Base-by-base conservation (phyloP, 371 early-diverging fungal genomes). In the Dipsacomyces acuminosporus region DNA sequence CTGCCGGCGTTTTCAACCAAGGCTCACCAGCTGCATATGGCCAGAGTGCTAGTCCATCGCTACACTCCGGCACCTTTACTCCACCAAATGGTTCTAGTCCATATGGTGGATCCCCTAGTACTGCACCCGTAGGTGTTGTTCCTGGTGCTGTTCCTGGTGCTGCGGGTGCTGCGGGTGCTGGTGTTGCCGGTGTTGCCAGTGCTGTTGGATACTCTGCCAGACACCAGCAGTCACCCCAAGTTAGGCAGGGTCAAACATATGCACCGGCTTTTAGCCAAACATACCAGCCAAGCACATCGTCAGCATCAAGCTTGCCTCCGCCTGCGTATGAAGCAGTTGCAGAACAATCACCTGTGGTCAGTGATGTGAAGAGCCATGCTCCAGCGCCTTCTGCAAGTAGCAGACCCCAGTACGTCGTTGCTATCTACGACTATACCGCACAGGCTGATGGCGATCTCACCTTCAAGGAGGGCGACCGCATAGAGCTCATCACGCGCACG, bases 341-440 rank as follows among this genome's bases (percentile, higher is more conserved):
- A 8, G 33, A 4, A 8, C 8, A 51, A 18, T 5, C 51, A 51
- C 45, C 51, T 7, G 14, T 54, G 4, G 40, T 43, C 7, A 5
- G 14, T 41, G 42, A 38, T 15, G n/a, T 15, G 45, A 34, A 41
- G 14, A 42, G 18, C 14, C 50, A 22, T 3, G 40, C 49, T 30
- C 7, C 7, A 11, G 30, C 30, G 11, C 30, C 7, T 30, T 5
- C 30, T 30, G 30, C 50, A 11, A 17, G 42, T 5, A 36, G 45
- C 7, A 24, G 36, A 38, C 45, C n/a, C 24, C 41, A 24, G 38
- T 58, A 21, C 13, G 75, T 69, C 15, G 60, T 74, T 9, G 89
- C 89, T 7, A 54, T 88, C 35, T 89, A 87, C 61, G 86, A 88
- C 57, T 89, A 82, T 54, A 75, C 76, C 20, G 87, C 84, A 5